Percentiles rank a stretch among this genome's conserved stretches.
phyloP scores from a whole-genome alignment of 129 eudicot genomes.

The Centrapalus pauciflorus region DNA sequence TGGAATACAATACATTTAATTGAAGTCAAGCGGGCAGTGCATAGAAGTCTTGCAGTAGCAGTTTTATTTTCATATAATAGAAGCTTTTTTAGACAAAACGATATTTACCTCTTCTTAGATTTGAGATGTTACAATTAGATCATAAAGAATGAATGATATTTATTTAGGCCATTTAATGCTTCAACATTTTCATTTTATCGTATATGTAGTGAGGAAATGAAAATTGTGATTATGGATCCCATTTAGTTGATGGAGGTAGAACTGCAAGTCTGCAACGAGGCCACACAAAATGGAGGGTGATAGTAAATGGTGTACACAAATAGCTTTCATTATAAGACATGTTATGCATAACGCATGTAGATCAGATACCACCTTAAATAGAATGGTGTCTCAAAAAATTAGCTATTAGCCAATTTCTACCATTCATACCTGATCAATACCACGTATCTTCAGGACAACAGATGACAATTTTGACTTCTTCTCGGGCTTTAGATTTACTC shows the following conservation, averaged over 20 bases:
- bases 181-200: background rate
- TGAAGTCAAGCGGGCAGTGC: too few species aligned
- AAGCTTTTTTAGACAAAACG: background rate
- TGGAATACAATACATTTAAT: too few species aligned
- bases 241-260: background rate
- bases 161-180: background rate
- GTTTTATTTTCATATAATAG: background rate
- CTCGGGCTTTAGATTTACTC: constrained; percentile 83
- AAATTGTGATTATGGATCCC: background rate
- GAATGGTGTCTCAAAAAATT: background rate
- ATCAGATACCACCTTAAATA: background rate
- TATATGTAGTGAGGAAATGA: background rate
- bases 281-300: too few species aligned
- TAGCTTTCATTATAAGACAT: background rate
- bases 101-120: background rate
- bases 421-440: constrained; percentile 79
- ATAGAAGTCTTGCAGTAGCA: background rate
- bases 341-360: background rate
- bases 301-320: too few species aligned
- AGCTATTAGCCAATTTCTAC: background rate
- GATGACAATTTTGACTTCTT: constrained; percentile 93
- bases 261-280: background rate
- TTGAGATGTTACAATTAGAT: background rate
- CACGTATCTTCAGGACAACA: constrained; percentile 93
- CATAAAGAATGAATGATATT: background rate